Base-by-base conservation (phyloP, 2,329 filamentous ascomycete species). In the Reticulascus tulasneorum region DNA sequence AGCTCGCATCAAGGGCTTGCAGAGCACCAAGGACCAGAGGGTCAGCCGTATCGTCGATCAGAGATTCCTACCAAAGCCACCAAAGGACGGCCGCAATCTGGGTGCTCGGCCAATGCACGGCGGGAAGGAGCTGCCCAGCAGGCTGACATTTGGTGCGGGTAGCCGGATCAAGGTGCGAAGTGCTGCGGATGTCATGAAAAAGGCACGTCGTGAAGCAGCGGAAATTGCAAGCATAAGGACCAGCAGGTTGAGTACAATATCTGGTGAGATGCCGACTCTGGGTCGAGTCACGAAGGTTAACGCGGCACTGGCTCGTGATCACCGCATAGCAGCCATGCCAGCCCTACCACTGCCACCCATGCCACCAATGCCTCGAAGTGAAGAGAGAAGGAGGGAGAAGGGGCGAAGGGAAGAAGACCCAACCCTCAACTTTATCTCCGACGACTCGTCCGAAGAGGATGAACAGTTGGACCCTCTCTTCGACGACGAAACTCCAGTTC, bases 1-100 rank as follows among this genome's bases (percentile, higher is more conserved):
- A 49, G 67, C 67, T 29, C 72, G 75, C 26, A 63, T 84, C 29
- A 69, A 71, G 11, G 75, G 70, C 11, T 68, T 84, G 43, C 70
- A 73, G 49, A 64, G 76, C 39, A 65, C 77, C 42, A 77, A 77
- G 46, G 69, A 73, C 23, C 68, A 71, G 37, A 77, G 81, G 38
- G 67, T 66, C 11, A 73, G 74, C 41, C 71, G 69, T 39, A 68
- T 86, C 23, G 67, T 84, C 20, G 67, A 75, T 39, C 59, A 63
- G 28, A 66, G 59, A 19, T 55, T 58, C 9, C 55, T 80, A 9
- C 72, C 73, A 2, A 64, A 59, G 7, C 55, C 47, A 42, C 64
- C 48, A 35, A 62, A 52, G 50, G 62, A 59, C 40, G 56, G 52
- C 7, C 50, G 30, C 41, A 35, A 46, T 29, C 33, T 47, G 12